These are phyloP conservation scores for Stagonosporopsis tanaceti DNA, from an alignment of 2,329 filamentous ascomycete genomes.

Conservation along the genomic window DNA sequence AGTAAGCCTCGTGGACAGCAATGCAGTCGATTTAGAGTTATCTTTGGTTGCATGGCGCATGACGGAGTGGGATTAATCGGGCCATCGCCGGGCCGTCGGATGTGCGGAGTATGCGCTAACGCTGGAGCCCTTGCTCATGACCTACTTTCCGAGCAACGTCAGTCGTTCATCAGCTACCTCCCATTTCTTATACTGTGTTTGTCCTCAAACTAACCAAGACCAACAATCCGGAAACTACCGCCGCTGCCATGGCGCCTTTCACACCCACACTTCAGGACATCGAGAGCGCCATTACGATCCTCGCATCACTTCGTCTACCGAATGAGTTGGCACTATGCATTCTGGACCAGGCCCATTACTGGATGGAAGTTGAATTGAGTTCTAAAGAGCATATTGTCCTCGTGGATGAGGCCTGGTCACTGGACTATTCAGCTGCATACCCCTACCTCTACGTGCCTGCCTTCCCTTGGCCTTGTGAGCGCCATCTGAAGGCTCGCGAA, in stretches of 20 bases:
- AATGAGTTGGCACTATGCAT: conserved; percentile 27
- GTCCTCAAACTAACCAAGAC: not conserved
- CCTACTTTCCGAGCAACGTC: conserved; percentile 7
- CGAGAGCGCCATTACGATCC: conserved; percentile 6
- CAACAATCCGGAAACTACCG: not conserved
- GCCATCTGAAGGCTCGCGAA: conserved; percentile 21
- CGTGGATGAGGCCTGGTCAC: conserved; percentile 13
- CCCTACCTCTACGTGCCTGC: conserved; percentile 16
- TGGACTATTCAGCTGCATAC: conserved; percentile 15
- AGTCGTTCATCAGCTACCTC: not conserved
- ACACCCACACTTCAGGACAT: conserved; percentile 7
- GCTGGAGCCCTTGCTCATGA: conserved; percentile 3
- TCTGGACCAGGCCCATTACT: conserved; percentile 29
- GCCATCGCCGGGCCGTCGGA: conserved; percentile 23
- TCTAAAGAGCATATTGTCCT: conserved; percentile 4
- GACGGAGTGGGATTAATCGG: conserved; percentile 11
- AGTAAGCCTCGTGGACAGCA: not conserved
- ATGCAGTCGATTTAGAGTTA: conserved; percentile 21
- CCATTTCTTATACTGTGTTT: no score
- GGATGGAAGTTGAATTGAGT: conserved; percentile 5
- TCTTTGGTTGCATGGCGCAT: conserved; percentile 10
- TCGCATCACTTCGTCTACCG: conserved; percentile 20
- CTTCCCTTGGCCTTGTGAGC: not conserved
- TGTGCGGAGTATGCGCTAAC: conserved; percentile 11
- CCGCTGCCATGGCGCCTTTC: conserved; percentile 3